Conservation (phyloP, 345 rosid species). For the Sonneratia caseolaris region DNA sequence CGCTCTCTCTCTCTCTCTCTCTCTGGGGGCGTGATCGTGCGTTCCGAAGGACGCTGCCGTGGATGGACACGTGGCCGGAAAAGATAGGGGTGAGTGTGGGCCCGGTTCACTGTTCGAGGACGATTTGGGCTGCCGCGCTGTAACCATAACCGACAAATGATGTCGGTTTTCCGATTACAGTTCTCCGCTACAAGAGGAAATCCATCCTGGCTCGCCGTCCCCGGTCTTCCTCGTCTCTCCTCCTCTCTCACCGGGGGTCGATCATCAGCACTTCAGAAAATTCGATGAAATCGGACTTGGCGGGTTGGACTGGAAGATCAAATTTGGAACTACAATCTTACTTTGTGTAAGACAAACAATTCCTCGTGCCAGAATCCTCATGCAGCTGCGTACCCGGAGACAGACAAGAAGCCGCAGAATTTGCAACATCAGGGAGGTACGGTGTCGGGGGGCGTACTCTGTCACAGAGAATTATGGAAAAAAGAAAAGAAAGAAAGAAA, state of each 20-base stretch:
- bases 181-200: no score
- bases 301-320: no score
- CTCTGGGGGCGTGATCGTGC: neutral
- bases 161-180: no score
- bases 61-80: conserved; percentile 24
- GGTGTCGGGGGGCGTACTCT: neutral
- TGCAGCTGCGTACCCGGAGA: neutral
- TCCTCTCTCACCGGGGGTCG: neutral
- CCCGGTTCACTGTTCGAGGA: conserved; percentile 30
- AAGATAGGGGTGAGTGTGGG: conserved; percentile 7
- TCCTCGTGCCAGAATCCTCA: no score
- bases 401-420: neutral
- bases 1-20: neutral
- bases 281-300: no score
- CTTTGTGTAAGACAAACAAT: no score
- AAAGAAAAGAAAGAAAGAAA: no score
- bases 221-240: no score
- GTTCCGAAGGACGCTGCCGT: neutral
- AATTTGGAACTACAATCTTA: no score
- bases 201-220: no score
- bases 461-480: neutral
- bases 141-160: neutral
- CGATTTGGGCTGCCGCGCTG: conserved; percentile 10
- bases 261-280: no score
- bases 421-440: neutral